Evolutionary conservation across 257 asterid species (phyloP), one percentile per base, ranked within the genome.

Genomic region (Salvia rosmarinus): DNA sequence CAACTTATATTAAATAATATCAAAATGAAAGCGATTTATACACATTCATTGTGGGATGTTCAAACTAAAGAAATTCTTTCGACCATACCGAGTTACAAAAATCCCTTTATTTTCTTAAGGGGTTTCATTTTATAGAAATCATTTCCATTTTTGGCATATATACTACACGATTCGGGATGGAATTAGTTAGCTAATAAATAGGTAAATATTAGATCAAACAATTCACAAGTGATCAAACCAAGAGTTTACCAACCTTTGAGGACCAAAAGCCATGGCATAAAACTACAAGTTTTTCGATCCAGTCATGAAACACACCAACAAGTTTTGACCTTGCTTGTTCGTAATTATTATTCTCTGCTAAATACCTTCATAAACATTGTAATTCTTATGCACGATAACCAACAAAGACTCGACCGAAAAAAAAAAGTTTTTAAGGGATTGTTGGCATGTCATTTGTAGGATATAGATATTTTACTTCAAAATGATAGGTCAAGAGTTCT

Each of bases 251-350:
- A 11, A 84, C 90, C 90, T 85, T 85, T 40, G 84, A 20, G 62
- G 81, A 68, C 21, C 79, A 73, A 49, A 85, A 77, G 58, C 90
- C 90, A 68, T 85, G 90, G 70, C 87, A 80, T 5, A 85, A 69
- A 42, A 85, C 63, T 51, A 75, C 86, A 51, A 85, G 67, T 20
- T 78, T 71, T 4, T 23, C 30, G 87, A 80, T 76, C 82, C 86
- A 30, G 30, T 85, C 90, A 37, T 85, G 90, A 49, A 85, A 77
- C 58, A 85, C 75, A 10, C 90, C 90, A 7, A 64, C 76, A 66
- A 82, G 90, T 17, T 85, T 20, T 85, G 84, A n/a, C 84, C 87
- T 11, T 75, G 75, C 64, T 82, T 82, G 81, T 82, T 82, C 2
- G 44, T 64, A 34, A 82, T 64, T 21, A 30, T 74, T 44, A 85